phyloP scores from a whole-genome alignment of 169 alveolate species.

The Cryptosporidium ryanae region DNA sequence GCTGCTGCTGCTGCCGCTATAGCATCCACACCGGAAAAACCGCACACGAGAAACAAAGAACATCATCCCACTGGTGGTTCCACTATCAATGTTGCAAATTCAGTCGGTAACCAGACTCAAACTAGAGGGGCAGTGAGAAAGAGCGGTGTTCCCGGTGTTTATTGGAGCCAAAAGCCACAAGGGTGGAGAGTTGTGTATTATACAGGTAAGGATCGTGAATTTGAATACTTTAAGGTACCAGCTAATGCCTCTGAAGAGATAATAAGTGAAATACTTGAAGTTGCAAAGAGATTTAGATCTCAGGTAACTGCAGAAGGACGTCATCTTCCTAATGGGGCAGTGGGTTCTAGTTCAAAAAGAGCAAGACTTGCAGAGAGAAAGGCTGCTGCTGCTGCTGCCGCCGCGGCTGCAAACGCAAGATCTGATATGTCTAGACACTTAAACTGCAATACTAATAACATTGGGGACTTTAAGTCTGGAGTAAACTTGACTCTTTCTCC shows the following conservation, averaged over 20 bases:
- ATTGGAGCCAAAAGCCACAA: slow-evolving; percentile 74
- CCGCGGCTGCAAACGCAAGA: slow-evolving; percentile 20
- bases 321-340: slow-evolving; percentile 71
- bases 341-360: slow-evolving; percentile 67
- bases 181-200: slow-evolving; percentile 75
- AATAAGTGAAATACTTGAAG: slow-evolving; percentile 67
- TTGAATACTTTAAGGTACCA: slow-evolving; percentile 68
- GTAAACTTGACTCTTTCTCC: slow-evolving; percentile 20
- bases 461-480: slow-evolving; percentile 5
- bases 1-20: slow-evolving; percentile 48
- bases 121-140: slow-evolving; percentile 70
- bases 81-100: neutral
- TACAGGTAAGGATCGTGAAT: slow-evolving; percentile 73
- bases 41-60: slow-evolving; percentile 2
- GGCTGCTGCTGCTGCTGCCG: slow-evolving; percentile 63
- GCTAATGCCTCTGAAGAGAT: slow-evolving; percentile 71
- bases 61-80: neutral
- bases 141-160: slow-evolving; percentile 74
- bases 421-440: slow-evolving; percentile 7
- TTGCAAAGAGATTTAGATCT: slow-evolving; percentile 65
- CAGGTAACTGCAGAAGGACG: slow-evolving; percentile 74
- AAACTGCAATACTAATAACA: neutral
- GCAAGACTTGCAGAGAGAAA: slow-evolving; percentile 70
- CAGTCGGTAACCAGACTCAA: neutral
- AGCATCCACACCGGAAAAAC: slow-evolving; percentile 25